Base-by-base conservation (phyloP, 768 basidiomycete genomes). In the Gloeophyllum trabeum region DNA sequence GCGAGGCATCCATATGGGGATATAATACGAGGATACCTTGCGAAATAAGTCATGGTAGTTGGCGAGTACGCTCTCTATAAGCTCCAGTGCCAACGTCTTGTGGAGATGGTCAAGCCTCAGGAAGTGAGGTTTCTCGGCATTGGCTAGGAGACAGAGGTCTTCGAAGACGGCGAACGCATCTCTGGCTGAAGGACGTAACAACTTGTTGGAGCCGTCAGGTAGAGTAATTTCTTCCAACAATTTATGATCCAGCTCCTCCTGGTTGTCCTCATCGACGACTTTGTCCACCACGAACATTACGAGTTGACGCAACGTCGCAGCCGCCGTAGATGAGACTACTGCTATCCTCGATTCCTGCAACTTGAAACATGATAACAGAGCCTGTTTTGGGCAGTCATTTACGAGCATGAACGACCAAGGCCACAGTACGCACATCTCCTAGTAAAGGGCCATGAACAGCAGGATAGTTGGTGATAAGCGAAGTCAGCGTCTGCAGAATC, bases 241-340 rank as follows among this genome's bases (percentile, higher is more conserved):
- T 21, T 34, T 42, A 4, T 56, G 22, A 22, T 61, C 55, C 16
- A 62, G 48, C 23, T 60, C 56, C 18, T 69, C 71, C 13, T 58
- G 59, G 4, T 66, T 63, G 56, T 91, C 86, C 54, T 92, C 88
- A 14, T 75, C 70, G 1, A 81, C 76, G 60, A 97, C 86, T 56
- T 94, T 92, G 62, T 99, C 96, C 35, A 97, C 87, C 14, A 97
- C 81, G 50, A 97, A 88, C 93, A 99, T 97, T 35, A 98, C 89
- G 1, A 97, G 71, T 56, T 98, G 94, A 2, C 93, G 81, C 3
- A 97, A 73, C 0, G 93, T 97, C 0, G 96, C 96, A 2, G 93
- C 93, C 2, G 94, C 94, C 3, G 96, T 98, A 0, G 90, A 93
- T 2, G 92, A 94, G 5, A 99, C 94, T 20, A 98, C 94, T 0